phyloP scores from a whole-genome alignment of 257 asterid genomes.

The Ocimum tenuiflorum region DNA sequence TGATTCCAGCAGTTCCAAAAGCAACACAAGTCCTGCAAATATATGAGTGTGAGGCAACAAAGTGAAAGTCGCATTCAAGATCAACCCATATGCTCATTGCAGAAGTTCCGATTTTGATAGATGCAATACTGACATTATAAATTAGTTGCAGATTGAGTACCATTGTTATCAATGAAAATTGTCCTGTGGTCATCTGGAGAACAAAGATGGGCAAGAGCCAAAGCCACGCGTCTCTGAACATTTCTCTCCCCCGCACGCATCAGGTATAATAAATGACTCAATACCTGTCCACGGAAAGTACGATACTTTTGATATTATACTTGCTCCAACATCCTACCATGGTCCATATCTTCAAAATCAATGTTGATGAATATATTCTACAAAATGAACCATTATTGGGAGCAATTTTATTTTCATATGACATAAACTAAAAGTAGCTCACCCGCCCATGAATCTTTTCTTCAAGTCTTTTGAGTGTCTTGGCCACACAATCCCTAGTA shows the following conservation, averaged over 20 bases:
- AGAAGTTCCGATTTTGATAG: background rate
- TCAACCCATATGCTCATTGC: slow-evolving; percentile 6
- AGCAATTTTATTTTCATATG: background rate
- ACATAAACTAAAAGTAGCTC: slow-evolving; percentile 31
- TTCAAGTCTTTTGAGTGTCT: slow-evolving; percentile 92
- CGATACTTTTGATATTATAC: background rate
- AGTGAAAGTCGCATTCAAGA: background rate
- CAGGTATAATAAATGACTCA: slow-evolving; percentile 78
- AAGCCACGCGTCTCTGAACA: slow-evolving; percentile 73
- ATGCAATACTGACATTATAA: slow-evolving; percentile 9
- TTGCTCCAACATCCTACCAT: slow-evolving; percentile 1
- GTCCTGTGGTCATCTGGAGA: slow-evolving; percentile 78
- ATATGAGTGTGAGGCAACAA: slow-evolving; percentile 11
- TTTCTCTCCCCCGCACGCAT: slow-evolving; percentile 76
- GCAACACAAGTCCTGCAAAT: slow-evolving; percentile 63
- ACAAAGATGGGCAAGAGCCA: slow-evolving; percentile 95
- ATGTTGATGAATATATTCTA: background rate
- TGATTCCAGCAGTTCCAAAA: slow-evolving; percentile 82
- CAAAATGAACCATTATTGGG: background rate
- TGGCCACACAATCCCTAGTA: slow-evolving; percentile 95
- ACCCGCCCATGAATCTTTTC: slow-evolving; percentile 98
- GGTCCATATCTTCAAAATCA: slow-evolving; percentile 4
- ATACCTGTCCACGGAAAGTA: slow-evolving; percentile 45
- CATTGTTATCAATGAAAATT: slow-evolving; percentile 69
- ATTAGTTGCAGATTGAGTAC: slow-evolving; percentile 31